A percentile compares a stretch with the other conserved stretches of the same genome.
phyloP scores from a whole-genome alignment of 1,284 basidiomycete genomes.

The Trichosporon asahii region DNA sequence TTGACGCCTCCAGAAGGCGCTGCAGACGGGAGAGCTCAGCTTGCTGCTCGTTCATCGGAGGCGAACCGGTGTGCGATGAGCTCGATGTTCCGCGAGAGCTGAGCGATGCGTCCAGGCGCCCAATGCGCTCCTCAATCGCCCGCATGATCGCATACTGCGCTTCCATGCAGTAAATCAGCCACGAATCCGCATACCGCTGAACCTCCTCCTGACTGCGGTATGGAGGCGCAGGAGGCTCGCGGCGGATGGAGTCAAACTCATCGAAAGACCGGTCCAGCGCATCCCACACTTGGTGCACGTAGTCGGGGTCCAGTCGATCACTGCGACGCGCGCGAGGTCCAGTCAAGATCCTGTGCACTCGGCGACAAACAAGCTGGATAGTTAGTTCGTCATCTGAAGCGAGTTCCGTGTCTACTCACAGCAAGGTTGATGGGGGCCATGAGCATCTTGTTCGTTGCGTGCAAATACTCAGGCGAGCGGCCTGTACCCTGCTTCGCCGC shows the following conservation, averaged over 20 bases:
- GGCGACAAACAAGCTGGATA: constrained; percentile 61
- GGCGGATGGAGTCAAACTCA: constrained; percentile 66
- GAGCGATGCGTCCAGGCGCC: constrained; percentile 11
- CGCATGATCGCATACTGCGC: constrained; percentile 48
- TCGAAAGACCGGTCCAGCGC: constrained; percentile 74
- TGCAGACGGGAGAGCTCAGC: constrained; percentile 33
- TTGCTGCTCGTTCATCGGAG: not conserved
- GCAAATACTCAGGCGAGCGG: constrained; percentile 28
- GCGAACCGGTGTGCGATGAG: constrained; percentile 14
- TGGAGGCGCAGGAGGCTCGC: constrained; percentile 40
- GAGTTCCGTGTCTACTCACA: constrained; percentile 26
- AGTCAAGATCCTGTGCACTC: constrained; percentile 69
- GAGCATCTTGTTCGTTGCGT: constrained; percentile 52
- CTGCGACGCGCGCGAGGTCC: constrained; percentile 65
- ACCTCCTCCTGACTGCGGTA: constrained; percentile 60
- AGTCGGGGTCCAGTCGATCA: constrained; percentile 61
- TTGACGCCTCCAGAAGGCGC: constrained; percentile 57
- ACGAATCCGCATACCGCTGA: constrained; percentile 71
- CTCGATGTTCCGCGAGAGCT: not conserved
- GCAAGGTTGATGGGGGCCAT: constrained; percentile 66
- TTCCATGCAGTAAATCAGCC: constrained; percentile 57
- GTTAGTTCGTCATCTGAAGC: not conserved
- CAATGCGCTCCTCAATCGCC: constrained; percentile 43
- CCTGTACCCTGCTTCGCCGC: constrained; percentile 14
- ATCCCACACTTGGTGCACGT: constrained; percentile 70